Evolutionary conservation across 768 basidiomycete genomes (phyloP).

Genomic region (Lentinula raphanica): DNA sequence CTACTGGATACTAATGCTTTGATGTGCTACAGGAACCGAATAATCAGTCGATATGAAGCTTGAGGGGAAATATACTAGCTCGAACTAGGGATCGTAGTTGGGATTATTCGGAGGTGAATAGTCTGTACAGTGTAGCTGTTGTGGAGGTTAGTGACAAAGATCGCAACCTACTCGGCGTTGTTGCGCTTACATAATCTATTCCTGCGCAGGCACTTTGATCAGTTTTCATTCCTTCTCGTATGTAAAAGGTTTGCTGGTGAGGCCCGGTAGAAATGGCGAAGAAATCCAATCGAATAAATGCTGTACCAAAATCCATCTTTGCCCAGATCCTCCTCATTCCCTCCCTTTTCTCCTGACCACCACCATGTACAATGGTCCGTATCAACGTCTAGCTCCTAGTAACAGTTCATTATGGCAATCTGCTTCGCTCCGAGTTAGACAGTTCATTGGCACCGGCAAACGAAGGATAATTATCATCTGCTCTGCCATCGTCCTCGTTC

Average conservation of each 20-base stretch:
- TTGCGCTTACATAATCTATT: neutral
- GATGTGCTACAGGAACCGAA: too few relatives aligned
- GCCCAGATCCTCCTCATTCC: neutral
- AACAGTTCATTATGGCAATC: neutral
- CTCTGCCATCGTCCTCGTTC: neutral
- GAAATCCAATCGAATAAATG: neutral
- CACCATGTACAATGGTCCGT: neutral
- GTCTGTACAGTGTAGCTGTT: too few relatives aligned
- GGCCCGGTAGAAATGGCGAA: neutral
- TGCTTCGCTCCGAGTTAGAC: neutral
- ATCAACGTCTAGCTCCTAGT: neutral
- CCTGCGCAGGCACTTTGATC: neutral
- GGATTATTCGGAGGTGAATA: too few relatives aligned
- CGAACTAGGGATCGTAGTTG: too few relatives aligned
- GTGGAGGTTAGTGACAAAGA: too few relatives aligned
- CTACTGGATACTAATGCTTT: too few relatives aligned
- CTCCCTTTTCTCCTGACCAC: neutral
- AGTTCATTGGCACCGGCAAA: neutral
- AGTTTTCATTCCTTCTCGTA: neutral
- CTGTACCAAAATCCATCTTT: neutral
- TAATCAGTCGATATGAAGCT: too few relatives aligned
- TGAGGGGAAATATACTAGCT: too few relatives aligned
- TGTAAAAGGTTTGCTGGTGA: neutral
- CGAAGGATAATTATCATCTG: conserved; percentile 1
- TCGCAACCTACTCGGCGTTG: neutral